These are phyloP conservation scores for Sodiomyces alkalinus DNA, from an alignment of 2,329 filamentous ascomycete species.

Conservation along the genomic window DNA sequence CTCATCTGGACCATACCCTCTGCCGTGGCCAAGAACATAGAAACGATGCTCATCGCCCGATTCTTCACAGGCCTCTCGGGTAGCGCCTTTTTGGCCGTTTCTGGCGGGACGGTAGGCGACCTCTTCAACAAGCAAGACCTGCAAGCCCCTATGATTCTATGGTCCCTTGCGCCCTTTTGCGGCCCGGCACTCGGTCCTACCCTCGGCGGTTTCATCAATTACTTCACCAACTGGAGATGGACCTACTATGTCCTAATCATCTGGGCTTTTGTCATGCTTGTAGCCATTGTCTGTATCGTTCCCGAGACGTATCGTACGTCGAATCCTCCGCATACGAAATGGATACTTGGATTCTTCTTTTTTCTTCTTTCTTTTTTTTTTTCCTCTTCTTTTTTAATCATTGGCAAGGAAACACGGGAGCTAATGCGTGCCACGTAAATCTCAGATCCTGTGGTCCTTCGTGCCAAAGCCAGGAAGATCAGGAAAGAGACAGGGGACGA, in stretches of 20 bases:
- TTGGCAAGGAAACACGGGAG: not conserved
- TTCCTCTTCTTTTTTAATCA: not conserved
- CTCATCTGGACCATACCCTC: slow-evolving; percentile 69
- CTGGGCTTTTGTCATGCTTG: slow-evolving; percentile 53
- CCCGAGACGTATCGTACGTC: slow-evolving; percentile 69
- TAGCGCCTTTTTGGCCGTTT: slow-evolving; percentile 54
- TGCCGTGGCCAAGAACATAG: slow-evolving; percentile 67
- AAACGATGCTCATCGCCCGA: slow-evolving; percentile 61
- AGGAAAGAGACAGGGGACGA: slow-evolving; percentile 66
- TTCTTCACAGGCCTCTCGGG: slow-evolving; percentile 66
- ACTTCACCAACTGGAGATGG: slow-evolving; percentile 61
- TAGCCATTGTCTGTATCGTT: slow-evolving; percentile 53
- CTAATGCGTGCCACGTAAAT: not conserved
- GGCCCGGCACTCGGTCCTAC: slow-evolving; percentile 45
- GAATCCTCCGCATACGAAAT: slow-evolving; percentile 8
- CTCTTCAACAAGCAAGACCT: slow-evolving; percentile 55
- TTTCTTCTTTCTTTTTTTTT: not conserved
- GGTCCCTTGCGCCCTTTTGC: slow-evolving; percentile 49
- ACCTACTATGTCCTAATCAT: slow-evolving; percentile 76
- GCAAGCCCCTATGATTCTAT: slow-evolving; percentile 72
- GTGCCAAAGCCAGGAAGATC: slow-evolving; percentile 53
- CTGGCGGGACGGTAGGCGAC: slow-evolving; percentile 76
- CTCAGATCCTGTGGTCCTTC: slow-evolving; percentile 50
- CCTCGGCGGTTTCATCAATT: slow-evolving; percentile 70
- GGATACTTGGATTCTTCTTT: too few species aligned